These are phyloP conservation scores for Sarcomyxa edulis DNA, from an alignment of 768 basidiomycete species.

Conservation along the genomic window DNA sequence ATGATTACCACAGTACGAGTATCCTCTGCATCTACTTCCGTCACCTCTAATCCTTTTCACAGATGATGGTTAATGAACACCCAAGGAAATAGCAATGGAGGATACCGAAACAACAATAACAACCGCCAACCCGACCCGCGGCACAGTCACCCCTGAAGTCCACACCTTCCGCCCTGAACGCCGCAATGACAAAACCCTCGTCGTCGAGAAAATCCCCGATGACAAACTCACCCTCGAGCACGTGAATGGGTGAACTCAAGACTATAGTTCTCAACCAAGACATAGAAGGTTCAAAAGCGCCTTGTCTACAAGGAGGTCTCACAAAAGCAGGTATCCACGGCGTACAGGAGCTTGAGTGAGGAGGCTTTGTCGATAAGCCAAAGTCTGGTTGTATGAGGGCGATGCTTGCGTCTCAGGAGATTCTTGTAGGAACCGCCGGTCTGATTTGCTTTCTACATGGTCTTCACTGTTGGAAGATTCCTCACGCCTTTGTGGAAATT, in stretches of 20 bases:
- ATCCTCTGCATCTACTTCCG: background rate
- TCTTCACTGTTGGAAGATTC: too few species aligned
- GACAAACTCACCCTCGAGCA: conserved; percentile 73
- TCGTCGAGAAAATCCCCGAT: conserved; percentile 91
- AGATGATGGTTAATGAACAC: conserved; percentile 91
- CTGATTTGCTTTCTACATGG: too few species aligned
- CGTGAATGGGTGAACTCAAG: conserved; percentile 81
- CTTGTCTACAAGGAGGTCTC: too few species aligned
- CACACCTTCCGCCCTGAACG: conserved; percentile 64
- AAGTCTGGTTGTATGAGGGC: too few species aligned
- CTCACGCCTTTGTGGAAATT: too few species aligned
- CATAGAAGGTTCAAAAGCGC: too few species aligned
- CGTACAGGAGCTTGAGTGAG: too few species aligned
- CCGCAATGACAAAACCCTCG: conserved; percentile 74
- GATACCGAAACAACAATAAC: conserved; percentile 14
- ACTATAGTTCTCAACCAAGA: too few species aligned
- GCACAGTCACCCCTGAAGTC: conserved; percentile 60
- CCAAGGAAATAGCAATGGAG: conserved; percentile 16
- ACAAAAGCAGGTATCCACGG: too few species aligned
- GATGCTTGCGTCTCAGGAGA: too few species aligned
- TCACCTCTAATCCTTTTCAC: conserved; percentile 7
- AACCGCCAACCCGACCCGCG: conserved; percentile 27
- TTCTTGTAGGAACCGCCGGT: too few species aligned
- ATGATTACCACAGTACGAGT: conserved; percentile 91
- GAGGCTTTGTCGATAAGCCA: too few species aligned